Conservation (phyloP, 129 eudicot genomes). For the Flaveria linearis region DNA sequence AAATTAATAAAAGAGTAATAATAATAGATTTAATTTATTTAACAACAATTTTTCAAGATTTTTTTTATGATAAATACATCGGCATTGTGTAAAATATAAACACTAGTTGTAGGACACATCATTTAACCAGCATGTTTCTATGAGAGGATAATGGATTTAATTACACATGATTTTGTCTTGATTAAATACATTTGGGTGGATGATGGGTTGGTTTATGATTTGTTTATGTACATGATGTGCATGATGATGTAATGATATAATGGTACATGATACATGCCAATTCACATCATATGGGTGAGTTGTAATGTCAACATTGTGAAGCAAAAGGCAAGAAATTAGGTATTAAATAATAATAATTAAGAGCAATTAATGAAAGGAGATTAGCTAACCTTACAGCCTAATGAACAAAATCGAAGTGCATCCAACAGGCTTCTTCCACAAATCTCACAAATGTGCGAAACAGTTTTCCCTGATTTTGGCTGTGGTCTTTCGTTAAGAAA, state of each 20-base stretch:
- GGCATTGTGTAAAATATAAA: too few species aligned
- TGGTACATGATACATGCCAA: conserved; percentile 37
- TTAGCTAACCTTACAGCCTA: conserved; percentile 91
- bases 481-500: conserved; percentile 95
- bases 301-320: conserved; percentile 37
- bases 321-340: conserved; percentile 28
- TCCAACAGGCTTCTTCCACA: conserved; percentile 89
- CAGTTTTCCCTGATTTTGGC: conserved; percentile 84
- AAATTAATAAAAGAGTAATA: too few species aligned
- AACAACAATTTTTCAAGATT: too few species aligned
- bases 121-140: too few species aligned
- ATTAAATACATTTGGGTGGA: conserved; percentile 13
- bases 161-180: too few species aligned
- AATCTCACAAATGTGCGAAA: conserved; percentile 87
- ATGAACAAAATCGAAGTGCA: conserved; percentile 91
- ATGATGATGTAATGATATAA: conserved; percentile 35
- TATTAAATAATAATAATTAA: conserved; percentile 14
- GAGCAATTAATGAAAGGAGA: background rate
- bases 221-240: conserved; percentile 32
- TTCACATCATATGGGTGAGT: conserved; percentile 41
- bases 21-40: too few species aligned
- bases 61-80: too few species aligned
- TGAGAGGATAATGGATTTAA: too few species aligned
- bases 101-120: too few species aligned
- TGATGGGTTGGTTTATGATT: conserved; percentile 37